Percentiles rank a stretch among this genome's conserved stretches.
These are phyloP conservation scores for Yarrowia sp. DNA, from an alignment of 805 yeast species.

Conservation along the genomic window DNA sequence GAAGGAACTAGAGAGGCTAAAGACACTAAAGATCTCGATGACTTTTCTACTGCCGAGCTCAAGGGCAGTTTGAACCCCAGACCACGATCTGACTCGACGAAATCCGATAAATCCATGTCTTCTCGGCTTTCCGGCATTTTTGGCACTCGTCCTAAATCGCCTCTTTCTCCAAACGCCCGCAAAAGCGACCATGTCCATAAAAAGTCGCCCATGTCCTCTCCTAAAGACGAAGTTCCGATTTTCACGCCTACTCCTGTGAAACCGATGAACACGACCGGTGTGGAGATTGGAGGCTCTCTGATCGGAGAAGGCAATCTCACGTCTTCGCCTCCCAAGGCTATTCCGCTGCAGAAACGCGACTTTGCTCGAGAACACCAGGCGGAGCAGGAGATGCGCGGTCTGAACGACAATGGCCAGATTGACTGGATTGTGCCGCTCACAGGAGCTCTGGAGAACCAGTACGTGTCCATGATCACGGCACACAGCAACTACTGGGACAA, in stretches of 20 bases:
- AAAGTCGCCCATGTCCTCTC: slow-evolving; percentile 9
- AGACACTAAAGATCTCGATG: slow-evolving; percentile 7
- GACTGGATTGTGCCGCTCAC: slow-evolving; percentile 69
- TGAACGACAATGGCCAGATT: slow-evolving; percentile 81
- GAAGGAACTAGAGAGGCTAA: background rate
- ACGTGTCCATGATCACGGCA: slow-evolving; percentile 82
- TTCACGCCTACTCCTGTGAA: slow-evolving; percentile 24
- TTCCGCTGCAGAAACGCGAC: slow-evolving; percentile 19
- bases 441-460: slow-evolving; percentile 77
- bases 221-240: slow-evolving; percentile 24
- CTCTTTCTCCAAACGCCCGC: slow-evolving; percentile 23
- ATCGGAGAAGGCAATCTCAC: slow-evolving; percentile 27
- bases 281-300: slow-evolving; percentile 18
- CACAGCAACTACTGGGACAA: slow-evolving; percentile 92
- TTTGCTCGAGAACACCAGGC: slow-evolving; percentile 41
- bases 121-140: slow-evolving; percentile 28
- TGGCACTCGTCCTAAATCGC: slow-evolving; percentile 8
- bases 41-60: background rate
- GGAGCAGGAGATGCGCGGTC: slow-evolving; percentile 53
- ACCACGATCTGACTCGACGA: slow-evolving; percentile 10
- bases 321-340: slow-evolving; percentile 27
- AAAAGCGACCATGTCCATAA: background rate
- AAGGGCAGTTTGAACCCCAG: slow-evolving; percentile 6
- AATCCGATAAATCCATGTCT: slow-evolving; percentile 17
- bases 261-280: background rate